Evolutionary conservation across 257 asterid species (phyloP).

Genomic region (Plantago elongata): DNA sequence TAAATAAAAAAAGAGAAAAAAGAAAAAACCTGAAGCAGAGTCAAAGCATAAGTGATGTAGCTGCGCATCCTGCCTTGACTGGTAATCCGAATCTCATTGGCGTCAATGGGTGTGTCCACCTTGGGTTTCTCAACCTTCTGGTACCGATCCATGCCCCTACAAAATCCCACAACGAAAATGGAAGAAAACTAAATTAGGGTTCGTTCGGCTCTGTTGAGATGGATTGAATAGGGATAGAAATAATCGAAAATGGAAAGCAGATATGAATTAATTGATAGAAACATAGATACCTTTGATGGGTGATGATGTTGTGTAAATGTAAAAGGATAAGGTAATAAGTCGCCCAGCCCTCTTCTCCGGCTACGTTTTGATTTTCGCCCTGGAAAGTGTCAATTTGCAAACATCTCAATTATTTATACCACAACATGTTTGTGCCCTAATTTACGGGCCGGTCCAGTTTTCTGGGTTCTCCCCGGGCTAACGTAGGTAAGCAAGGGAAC

Average conservation of each 20-base stretch:
- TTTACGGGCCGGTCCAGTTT: not conserved
- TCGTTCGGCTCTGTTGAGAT: too few species aligned
- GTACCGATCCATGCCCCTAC: conserved; percentile 62
- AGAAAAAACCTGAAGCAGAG: conserved; percentile 9
- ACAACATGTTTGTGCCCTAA: conserved; percentile 24
- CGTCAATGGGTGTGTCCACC: conserved; percentile 52
- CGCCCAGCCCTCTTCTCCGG: conserved; percentile 49
- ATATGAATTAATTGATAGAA: too few species aligned
- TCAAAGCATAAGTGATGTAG: conserved; percentile 63
- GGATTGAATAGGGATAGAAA: too few species aligned
- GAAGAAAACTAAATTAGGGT: not conserved
- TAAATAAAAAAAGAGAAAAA: not conserved
- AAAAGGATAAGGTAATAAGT: conserved; percentile 1
- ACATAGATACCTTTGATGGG: too few species aligned
- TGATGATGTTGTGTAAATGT: too few species aligned
- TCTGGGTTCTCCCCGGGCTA: too few species aligned
- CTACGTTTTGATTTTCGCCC: conserved; percentile 49
- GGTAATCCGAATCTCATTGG: conserved; percentile 70
- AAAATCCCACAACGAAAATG: not conserved
- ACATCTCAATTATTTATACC: conserved; percentile 13
- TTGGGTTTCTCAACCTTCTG: conserved; percentile 66
- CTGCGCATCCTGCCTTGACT: conserved; percentile 74
- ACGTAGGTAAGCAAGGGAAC: too few species aligned
- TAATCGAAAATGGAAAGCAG: too few species aligned
- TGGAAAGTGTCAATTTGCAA: conserved; percentile 15